These are phyloP conservation scores for Skeletonema potamos DNA, from an alignment of 108 stramenopile genomes.

Conservation along the genomic window DNA sequence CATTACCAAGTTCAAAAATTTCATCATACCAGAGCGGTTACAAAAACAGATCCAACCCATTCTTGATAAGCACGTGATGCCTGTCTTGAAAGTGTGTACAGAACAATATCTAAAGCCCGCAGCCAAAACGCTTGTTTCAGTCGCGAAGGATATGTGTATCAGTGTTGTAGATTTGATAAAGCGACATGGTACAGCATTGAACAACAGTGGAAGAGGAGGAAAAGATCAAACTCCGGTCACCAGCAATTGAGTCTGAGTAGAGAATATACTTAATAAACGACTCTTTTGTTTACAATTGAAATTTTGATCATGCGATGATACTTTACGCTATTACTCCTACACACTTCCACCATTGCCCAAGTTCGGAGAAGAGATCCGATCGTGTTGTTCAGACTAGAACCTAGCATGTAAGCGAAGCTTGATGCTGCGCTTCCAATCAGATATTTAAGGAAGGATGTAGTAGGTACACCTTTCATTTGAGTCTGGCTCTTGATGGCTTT, in stretches of 20 bases:
- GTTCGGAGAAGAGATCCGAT: too few relatives aligned
- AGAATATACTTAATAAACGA: background rate
- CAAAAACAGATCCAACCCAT: conserved; percentile 3
- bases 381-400: too few relatives aligned
- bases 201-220: conserved; percentile 1
- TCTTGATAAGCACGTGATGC: background rate
- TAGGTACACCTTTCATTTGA: too few relatives aligned
- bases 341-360: too few relatives aligned
- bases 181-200: conserved; percentile 19
- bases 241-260: background rate
- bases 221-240: background rate
- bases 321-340: too few relatives aligned
- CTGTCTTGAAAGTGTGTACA: background rate
- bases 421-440: too few relatives aligned
- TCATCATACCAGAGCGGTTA: conserved; percentile 24
- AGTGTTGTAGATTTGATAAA: conserved; percentile 16
- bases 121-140: conserved; percentile 4
- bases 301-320: too few relatives aligned
- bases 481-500: too few relatives aligned
- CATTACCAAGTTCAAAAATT: conserved; percentile 11
- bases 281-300: too few relatives aligned
- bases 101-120: conserved; percentile 17
- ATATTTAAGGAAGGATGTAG: too few relatives aligned
- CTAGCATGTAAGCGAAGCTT: too few relatives aligned
- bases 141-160: conserved; percentile 22